phyloP scores from a whole-genome alignment of 1,284 basidiomycete species.

The Bjerkandera adusta region DNA sequence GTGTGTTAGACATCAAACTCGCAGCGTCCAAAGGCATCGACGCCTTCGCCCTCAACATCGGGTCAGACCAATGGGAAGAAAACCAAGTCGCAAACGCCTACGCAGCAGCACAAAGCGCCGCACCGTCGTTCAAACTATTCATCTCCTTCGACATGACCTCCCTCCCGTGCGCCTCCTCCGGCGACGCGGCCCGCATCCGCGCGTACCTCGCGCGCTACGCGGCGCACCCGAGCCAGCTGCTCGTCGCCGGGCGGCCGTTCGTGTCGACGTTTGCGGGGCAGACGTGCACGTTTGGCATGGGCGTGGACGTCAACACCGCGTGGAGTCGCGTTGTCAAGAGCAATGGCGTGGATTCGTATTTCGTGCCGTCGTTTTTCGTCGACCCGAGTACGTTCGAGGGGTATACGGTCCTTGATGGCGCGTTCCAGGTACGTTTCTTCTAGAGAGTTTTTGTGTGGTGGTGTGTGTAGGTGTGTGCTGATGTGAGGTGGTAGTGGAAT shows the following conservation, averaged over 20 bases:
- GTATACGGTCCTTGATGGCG: constrained; percentile 33
- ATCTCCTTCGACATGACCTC: constrained; percentile 57
- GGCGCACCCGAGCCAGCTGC: constrained; percentile 41
- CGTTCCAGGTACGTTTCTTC: constrained; percentile 32
- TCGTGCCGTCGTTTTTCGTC: constrained; percentile 39
- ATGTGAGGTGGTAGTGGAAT: constrained; percentile 36
- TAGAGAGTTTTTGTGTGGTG: background rate
- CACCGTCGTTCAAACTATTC: constrained; percentile 49
- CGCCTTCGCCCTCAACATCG: constrained; percentile 43
- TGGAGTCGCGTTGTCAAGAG: constrained; percentile 33
- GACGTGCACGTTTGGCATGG: constrained; percentile 44
- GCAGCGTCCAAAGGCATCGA: constrained; percentile 40
- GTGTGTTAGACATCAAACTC: constrained; percentile 36
- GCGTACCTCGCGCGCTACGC: constrained; percentile 41
- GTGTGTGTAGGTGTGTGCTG: background rate
- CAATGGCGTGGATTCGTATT: constrained; percentile 21
- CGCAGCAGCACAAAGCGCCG: constrained; percentile 17
- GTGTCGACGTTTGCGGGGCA: constrained; percentile 53
- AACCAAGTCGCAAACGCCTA: constrained; percentile 46
- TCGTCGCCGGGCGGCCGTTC: constrained; percentile 39
- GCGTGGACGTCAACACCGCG: constrained; percentile 27
- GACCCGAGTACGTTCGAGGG: constrained; percentile 27
- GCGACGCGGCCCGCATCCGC: constrained; percentile 37
- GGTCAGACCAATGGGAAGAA: constrained; percentile 48
- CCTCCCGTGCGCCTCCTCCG: constrained; percentile 36